Base-by-base conservation (phyloP, 2,329 filamentous ascomycete species). In the Colletotrichum ledebouriae region DNA sequence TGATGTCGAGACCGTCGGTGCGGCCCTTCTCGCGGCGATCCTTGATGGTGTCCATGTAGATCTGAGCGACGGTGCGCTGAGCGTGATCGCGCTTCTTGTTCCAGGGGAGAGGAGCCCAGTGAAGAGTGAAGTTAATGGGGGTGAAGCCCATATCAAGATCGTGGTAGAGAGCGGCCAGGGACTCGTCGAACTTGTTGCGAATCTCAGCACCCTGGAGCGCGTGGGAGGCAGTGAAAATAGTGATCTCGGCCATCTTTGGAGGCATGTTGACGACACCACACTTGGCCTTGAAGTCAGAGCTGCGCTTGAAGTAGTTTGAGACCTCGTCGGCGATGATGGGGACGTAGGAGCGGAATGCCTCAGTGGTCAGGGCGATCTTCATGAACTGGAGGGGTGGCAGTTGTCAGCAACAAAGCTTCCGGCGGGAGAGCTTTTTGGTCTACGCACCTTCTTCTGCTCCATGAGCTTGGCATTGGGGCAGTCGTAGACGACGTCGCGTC, bases 391-490 rank as follows among this genome's bases (percentile, higher is more conserved):
- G 22, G 53, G 34, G 37, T 13, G 13, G 17, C 37, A 57, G 10
- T 37, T 50, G 65, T 77, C 58, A 75, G 72, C 25, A 41, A 50
- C 46, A 49, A 9, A n/a, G 11, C 34, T 49, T 37, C 49, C 20
- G 66, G 11, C 20, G 29, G 44, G 44, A 49, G 20, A 57, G 41
- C 55, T 55, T 49, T 6, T 17, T n/a, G 9, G n/a, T 11, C 34
- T 39, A n/a, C 39, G 71, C 78, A 94, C 92, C 89, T 95, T 96
- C 85, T 97, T 97, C 85, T 97, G 94, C 83, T 97, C 94, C 94
- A 97, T 97, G 76, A 97, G 87, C 82, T 97, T 97, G 67, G 93
- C 86, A 78, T 97, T 97, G 47, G 93, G 93, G 81, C 93, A 96
- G 78, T 97, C 94, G 77, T 97, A 97, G 61, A 97, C 92, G 29